Evolutionary conservation across 306 rosid species (phyloP).

Genomic region (Gleditsia sinensis): DNA sequence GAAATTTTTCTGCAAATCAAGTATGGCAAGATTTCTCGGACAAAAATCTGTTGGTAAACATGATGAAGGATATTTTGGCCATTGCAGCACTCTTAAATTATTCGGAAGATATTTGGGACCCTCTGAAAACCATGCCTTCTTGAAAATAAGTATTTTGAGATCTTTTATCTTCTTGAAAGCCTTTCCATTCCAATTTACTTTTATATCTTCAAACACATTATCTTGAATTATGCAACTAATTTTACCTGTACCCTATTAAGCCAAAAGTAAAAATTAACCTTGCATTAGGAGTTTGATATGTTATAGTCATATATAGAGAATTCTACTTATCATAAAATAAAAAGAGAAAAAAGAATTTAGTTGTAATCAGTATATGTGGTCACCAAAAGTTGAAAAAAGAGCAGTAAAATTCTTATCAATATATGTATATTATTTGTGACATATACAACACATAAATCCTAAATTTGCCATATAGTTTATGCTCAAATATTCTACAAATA

Average conservation of each 20-base stretch:
- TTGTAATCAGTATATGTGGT: too few relatives aligned
- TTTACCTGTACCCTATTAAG: slow-evolving; percentile 4
- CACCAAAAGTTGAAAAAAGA: too few relatives aligned
- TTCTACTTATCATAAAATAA: too few relatives aligned
- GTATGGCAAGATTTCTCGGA: background rate
- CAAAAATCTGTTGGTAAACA: slow-evolving; percentile 2
- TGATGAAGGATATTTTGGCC: slow-evolving; percentile 20
- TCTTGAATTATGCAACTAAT: background rate
- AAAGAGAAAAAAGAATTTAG: too few relatives aligned
- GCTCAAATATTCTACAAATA: too few relatives aligned
- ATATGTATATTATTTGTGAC: too few relatives aligned
- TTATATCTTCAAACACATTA: background rate
- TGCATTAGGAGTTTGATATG: too few relatives aligned
- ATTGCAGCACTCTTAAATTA: slow-evolving; percentile 6
- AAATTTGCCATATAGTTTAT: too few relatives aligned
- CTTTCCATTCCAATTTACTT: background rate
- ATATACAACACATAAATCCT: too few relatives aligned
- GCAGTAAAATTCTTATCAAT: too few relatives aligned
- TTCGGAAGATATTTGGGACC: slow-evolving; percentile 7
- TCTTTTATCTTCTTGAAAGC: slow-evolving; percentile 1
- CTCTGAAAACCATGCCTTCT: background rate
- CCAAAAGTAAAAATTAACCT: background rate
- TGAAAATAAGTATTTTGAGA: background rate
- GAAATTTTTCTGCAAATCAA: background rate
- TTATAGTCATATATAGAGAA: too few relatives aligned